A percentile compares a stretch with the other conserved stretches of the same genome.
Conservation (phyloP, 495 filamentous ascomycete genomes). For the Xylaria flabelliformis region DNA sequence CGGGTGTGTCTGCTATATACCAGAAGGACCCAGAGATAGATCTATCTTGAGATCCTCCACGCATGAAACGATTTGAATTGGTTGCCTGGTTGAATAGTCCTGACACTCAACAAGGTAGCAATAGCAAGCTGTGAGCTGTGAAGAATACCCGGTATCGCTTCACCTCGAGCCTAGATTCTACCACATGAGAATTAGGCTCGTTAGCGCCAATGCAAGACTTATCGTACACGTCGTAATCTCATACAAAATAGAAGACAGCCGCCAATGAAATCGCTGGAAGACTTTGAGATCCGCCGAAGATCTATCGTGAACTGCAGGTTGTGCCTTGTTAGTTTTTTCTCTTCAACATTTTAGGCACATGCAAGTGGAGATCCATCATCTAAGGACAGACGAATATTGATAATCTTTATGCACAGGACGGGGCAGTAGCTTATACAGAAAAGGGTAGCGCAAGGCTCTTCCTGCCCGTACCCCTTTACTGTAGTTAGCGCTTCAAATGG, state of each 20-base stretch:
- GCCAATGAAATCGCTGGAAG: constrained; percentile 37
- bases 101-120: neutral
- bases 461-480: no score
- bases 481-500: neutral
- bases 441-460: no score
- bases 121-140: neutral
- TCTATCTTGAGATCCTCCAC: neutral
- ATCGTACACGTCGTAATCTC: neutral
- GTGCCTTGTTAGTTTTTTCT: constrained; percentile 3
- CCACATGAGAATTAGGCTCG: constrained; percentile 11
- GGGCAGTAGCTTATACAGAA: neutral
- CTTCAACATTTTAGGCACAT: neutral
- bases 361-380: constrained; percentile 1
- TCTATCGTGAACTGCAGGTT: constrained; percentile 21
- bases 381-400: no score
- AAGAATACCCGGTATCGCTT: constrained; percentile 4
- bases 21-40: neutral
- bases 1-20: neutral
- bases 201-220: constrained; percentile 4
- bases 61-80: neutral
- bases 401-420: constrained; percentile 2
- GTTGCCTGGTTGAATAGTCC: neutral
- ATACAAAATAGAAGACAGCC: constrained; percentile 6
- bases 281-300: constrained; percentile 23
- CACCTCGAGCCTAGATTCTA: constrained; percentile 8